Conservation (phyloP, 129 eudicot species). For the Lonicera japonica region DNA sequence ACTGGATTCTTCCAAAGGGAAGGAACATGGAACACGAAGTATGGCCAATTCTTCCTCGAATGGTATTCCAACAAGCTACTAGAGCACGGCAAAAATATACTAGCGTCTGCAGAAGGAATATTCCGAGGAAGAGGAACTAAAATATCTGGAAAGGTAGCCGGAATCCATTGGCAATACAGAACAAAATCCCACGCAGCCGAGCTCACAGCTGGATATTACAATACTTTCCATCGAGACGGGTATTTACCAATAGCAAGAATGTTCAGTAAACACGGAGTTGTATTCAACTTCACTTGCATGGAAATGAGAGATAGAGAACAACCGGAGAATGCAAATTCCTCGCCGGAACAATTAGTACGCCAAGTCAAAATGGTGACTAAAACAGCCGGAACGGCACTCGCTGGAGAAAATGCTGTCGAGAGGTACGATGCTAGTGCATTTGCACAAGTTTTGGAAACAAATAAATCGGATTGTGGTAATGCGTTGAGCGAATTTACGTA, state of each 20-base stretch:
- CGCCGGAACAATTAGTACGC: slow-evolving; percentile 76
- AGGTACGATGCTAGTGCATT: slow-evolving; percentile 70
- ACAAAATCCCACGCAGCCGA: slow-evolving; percentile 95
- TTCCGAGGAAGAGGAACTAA: slow-evolving; percentile 71
- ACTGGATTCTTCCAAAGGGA: slow-evolving; percentile 69
- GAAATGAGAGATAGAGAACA: slow-evolving; percentile 92
- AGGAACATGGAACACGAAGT: slow-evolving; percentile 81
- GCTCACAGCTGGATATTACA: slow-evolving; percentile 88
- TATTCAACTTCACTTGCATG: slow-evolving; percentile 92
- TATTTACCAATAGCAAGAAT: slow-evolving; percentile 71
- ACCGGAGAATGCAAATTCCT: slow-evolving; percentile 66
- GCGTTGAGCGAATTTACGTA: slow-evolving; percentile 78
- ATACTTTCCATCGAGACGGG: slow-evolving; percentile 60
- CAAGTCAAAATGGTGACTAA: slow-evolving; percentile 74
- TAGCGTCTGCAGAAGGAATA: slow-evolving; percentile 56
- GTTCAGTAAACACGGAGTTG: slow-evolving; percentile 63
- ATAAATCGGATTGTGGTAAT: slow-evolving; percentile 69
- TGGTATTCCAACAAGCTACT: slow-evolving; percentile 88
- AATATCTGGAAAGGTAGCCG: slow-evolving; percentile 85
- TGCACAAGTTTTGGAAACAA: slow-evolving; percentile 53
- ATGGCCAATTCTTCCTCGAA: slow-evolving; percentile 74
- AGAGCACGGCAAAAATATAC: slow-evolving; percentile 74
- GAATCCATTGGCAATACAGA: slow-evolving; percentile 94
- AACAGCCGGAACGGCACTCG: slow-evolving; percentile 55
- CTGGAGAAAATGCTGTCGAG: slow-evolving; percentile 92